Conservation (phyloP, 805 yeast genomes). For the Candida berthetii region DNA sequence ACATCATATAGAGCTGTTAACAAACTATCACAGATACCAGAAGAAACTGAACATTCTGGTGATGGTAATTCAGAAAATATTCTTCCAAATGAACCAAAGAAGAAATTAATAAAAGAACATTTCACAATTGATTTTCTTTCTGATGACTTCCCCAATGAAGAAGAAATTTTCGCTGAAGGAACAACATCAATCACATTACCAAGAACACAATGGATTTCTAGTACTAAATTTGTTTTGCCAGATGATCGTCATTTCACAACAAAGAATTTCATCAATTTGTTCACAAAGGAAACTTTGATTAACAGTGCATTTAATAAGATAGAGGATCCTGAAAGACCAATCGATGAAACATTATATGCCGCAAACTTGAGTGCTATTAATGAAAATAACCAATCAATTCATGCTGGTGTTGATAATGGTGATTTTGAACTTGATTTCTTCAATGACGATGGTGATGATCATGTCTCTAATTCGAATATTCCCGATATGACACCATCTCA, state of each 20-base stretch:
- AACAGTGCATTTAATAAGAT: constrained; percentile 26
- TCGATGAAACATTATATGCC: constrained; percentile 59
- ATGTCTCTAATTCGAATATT: no score
- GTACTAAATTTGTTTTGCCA: constrained; percentile 51
- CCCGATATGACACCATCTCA: constrained; percentile 16
- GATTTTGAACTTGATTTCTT: constrained; percentile 26
- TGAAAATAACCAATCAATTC: constrained; percentile 29
- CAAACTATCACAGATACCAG: background rate
- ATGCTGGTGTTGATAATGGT: constrained; percentile 19
- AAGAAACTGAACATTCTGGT: background rate
- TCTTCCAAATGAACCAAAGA: constrained; percentile 8
- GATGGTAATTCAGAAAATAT: constrained; percentile 1
- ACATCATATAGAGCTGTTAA: constrained; percentile 15
- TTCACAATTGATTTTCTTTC: constrained; percentile 37
- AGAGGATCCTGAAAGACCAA: constrained; percentile 19
- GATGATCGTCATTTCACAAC: constrained; percentile 73
- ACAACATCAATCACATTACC: constrained; percentile 28
- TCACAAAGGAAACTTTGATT: constrained; percentile 54
- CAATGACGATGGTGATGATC: constrained; percentile 21
- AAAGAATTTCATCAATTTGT: constrained; percentile 56
- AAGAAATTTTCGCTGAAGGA: constrained; percentile 33
- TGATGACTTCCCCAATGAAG: constrained; percentile 24
- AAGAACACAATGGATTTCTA: constrained; percentile 32
- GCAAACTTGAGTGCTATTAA: constrained; percentile 36
- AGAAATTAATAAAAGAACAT: constrained; percentile 25